Conservation (phyloP, 2,329 filamentous ascomycete genomes). For the Zalaria sp. region DNA sequence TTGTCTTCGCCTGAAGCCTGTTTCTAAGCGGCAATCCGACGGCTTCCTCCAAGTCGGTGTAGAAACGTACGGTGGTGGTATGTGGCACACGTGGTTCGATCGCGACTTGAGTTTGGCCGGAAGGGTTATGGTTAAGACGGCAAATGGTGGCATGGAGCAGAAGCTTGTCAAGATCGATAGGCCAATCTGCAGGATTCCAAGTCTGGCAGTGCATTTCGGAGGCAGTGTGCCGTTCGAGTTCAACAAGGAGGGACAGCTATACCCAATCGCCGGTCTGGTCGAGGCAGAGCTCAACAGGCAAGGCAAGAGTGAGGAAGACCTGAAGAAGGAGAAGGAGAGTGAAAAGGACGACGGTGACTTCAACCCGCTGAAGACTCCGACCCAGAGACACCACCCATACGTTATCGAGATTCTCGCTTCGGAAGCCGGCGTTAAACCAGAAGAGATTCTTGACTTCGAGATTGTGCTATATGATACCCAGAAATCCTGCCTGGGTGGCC, state of each 20-base stretch:
- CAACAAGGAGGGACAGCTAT: slow-evolving; percentile 94
- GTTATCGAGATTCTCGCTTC: slow-evolving; percentile 74
- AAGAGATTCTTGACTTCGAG: slow-evolving; percentile 82
- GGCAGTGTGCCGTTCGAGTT: slow-evolving; percentile 75
- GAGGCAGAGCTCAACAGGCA: slow-evolving; percentile 77
- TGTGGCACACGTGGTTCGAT: slow-evolving; percentile 98
- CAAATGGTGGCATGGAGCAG: slow-evolving; percentile 61
- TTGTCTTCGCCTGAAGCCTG: slow-evolving; percentile 81
- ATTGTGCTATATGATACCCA: slow-evolving; percentile 95
- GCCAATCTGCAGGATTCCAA: slow-evolving; percentile 83
- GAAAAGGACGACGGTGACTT: slow-evolving; percentile 35
- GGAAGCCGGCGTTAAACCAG: slow-evolving; percentile 55
- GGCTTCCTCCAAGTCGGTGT: slow-evolving; percentile 92
- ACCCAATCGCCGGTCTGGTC: slow-evolving; percentile 80
- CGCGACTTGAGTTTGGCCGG: slow-evolving; percentile 85
- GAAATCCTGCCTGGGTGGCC: slow-evolving; percentile 71
- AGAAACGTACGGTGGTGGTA: slow-evolving; percentile 89
- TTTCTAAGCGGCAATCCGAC: slow-evolving; percentile 74
- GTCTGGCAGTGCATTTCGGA: slow-evolving; percentile 85
- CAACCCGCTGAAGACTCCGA: slow-evolving; percentile 61
- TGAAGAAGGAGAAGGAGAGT: slow-evolving; percentile 26
- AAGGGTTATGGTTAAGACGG: slow-evolving; percentile 62
- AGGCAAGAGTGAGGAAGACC: slow-evolving; percentile 36
- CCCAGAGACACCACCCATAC: slow-evolving; percentile 77
- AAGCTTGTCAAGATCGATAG: slow-evolving; percentile 82